These are phyloP conservation scores for Lagerstroemia speciosa DNA, from an alignment of 345 rosid species.

Conservation along the genomic window DNA sequence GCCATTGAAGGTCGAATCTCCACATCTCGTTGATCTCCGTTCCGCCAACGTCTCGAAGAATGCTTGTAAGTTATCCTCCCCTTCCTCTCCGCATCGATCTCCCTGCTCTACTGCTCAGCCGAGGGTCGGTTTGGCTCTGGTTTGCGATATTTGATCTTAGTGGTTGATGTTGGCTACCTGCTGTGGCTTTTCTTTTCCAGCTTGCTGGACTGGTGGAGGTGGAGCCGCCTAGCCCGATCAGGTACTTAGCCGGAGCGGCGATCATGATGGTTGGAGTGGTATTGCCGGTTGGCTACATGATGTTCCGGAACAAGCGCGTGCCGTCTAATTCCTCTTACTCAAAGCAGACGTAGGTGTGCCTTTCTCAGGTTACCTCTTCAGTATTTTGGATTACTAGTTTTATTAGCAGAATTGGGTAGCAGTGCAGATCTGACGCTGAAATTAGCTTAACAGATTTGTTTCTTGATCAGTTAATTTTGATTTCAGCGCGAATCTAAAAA, in stretches of 20 bases:
- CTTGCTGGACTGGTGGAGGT: conserved; percentile 57
- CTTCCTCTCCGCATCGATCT: not conserved
- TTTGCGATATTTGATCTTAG: conserved; percentile 2
- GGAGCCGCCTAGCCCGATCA: conserved; percentile 86
- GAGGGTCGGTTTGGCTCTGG: not conserved
- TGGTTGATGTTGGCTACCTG: too few relatives aligned
- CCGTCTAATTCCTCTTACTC: conserved; percentile 80
- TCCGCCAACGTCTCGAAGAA: not conserved
- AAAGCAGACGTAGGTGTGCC: conserved; percentile 99
- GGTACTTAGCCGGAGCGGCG: conserved; percentile 83
- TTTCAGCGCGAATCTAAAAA: not conserved
- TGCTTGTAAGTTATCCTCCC: not conserved
- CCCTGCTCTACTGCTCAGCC: not conserved
- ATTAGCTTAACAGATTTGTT: not conserved
- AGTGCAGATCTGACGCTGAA: not conserved
- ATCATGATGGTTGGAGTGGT: conserved; percentile 98
- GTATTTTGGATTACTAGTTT: not conserved
- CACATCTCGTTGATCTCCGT: not conserved
- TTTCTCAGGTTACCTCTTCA: conserved; percentile 10
- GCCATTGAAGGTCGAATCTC: not conserved
- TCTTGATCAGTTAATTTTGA: not conserved
- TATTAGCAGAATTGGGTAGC: not conserved
- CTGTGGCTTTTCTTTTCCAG: conserved; percentile 26
- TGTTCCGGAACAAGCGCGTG: conserved; percentile 93
- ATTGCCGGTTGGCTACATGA: conserved; percentile 95